phyloP scores from a whole-genome alignment of 2,329 filamentous ascomycete species.

The Aspergillus sojae region DNA sequence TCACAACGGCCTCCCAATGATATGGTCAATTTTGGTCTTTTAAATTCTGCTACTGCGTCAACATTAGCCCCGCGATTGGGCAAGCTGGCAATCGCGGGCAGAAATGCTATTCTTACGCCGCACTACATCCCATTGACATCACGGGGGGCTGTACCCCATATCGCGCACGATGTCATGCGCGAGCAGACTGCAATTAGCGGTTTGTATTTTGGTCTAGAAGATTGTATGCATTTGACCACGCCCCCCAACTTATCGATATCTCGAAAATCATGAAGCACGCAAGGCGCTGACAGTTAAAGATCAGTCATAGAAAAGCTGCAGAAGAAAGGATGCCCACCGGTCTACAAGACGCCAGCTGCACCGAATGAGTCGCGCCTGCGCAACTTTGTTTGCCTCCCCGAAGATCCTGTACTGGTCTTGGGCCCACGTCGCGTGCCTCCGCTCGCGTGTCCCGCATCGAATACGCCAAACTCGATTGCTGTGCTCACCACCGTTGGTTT shows the following conservation, averaged over 20 bases:
- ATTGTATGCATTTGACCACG: constrained; percentile 68
- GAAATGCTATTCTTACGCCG: constrained; percentile 75
- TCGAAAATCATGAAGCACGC: neutral
- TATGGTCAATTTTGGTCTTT: constrained; percentile 44
- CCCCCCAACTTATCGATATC: neutral
- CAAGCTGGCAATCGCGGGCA: constrained; percentile 62
- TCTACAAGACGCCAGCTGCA: constrained; percentile 54
- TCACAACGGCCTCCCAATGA: constrained; percentile 25
- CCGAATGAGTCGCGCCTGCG: constrained; percentile 64
- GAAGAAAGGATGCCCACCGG: constrained; percentile 47
- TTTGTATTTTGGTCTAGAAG: constrained; percentile 83
- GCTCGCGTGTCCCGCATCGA: constrained; percentile 68
- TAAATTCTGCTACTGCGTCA: constrained; percentile 33
- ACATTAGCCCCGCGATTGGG: constrained; percentile 66
- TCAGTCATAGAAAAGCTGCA: constrained; percentile 63
- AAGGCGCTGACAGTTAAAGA: constrained; percentile 34
- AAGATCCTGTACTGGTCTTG: constrained; percentile 69
- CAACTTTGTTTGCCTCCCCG: constrained; percentile 73
- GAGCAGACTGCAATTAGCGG: constrained; percentile 68
- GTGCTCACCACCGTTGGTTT: constrained; percentile 89
- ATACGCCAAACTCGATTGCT: constrained; percentile 71
- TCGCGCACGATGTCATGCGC: constrained; percentile 79
- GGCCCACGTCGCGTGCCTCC: constrained; percentile 77
- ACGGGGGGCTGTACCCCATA: constrained; percentile 80
- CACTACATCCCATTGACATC: constrained; percentile 80